These are phyloP conservation scores for Aphanomyces invadans DNA, from an alignment of 352 stramenopile species.

Conservation along the genomic window DNA sequence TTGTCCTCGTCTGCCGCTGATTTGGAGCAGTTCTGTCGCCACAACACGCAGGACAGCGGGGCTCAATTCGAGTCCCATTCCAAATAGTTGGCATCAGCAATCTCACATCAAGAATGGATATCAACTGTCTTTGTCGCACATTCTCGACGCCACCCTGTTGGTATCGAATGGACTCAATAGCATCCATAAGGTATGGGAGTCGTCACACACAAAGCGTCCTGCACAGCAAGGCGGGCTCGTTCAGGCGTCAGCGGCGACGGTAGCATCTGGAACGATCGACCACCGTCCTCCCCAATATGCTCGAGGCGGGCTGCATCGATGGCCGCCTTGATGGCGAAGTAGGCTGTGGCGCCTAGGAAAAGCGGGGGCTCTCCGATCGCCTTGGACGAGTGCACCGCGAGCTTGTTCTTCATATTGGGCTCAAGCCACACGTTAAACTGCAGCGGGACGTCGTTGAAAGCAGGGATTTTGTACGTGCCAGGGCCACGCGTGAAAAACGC, in stretches of 20 bases:
- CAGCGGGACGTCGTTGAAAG: constrained; percentile 93
- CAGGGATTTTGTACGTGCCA: constrained; percentile 96
- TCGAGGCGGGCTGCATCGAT: constrained; percentile 78
- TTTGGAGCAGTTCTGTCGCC: constrained; percentile 33
- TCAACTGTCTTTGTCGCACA: neutral
- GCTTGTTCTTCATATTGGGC: constrained; percentile 89
- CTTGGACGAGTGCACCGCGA: constrained; percentile 94
- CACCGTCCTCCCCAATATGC: constrained; percentile 35
- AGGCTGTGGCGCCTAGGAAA: constrained; percentile 89
- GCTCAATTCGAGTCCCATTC: constrained; percentile 11
- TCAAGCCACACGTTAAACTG: constrained; percentile 93
- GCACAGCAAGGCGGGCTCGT: constrained; percentile 66
- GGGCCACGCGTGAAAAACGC: constrained; percentile 92
- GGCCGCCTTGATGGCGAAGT: constrained; percentile 95
- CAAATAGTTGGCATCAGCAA: neutral
- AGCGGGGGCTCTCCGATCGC: constrained; percentile 94
- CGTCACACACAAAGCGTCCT: constrained; percentile 21
- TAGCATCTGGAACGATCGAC: constrained; percentile 46
- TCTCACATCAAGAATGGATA: neutral
- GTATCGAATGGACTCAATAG: neutral
- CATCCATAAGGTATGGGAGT: constrained; percentile 8
- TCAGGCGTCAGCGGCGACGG: constrained; percentile 73
- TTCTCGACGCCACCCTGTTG: neutral
- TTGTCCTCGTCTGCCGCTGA: constrained; percentile 62
- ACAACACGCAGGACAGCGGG: neutral